These are phyloP conservation scores for Vickermania ingenoplastis DNA, from an alignment of 208 protist genomes.

Conservation along the genomic window DNA sequence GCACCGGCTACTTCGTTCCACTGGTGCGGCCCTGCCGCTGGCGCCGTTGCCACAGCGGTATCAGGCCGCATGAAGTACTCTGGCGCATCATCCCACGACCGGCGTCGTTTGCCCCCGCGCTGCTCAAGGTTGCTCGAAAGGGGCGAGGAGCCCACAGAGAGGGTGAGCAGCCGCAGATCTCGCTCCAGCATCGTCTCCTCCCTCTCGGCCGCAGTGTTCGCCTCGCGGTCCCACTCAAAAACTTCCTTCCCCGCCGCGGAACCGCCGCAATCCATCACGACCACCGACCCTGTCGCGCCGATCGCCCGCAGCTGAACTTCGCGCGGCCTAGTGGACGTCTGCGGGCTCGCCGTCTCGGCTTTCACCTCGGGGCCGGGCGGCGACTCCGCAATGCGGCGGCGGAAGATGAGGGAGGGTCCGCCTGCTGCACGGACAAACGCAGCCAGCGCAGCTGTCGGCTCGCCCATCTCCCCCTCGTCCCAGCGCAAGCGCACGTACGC, in stretches of 20 bases:
- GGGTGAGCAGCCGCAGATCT: background rate
- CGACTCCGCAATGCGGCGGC: background rate
- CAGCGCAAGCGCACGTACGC: constrained; percentile 20
- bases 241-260: background rate
- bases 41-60: background rate
- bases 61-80: background rate
- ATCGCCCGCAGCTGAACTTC: background rate
- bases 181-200: background rate
- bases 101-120: background rate
- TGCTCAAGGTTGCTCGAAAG: background rate
- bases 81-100: background rate
- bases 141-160: background rate
- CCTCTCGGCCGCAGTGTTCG: background rate
- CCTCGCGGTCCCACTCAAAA: background rate
- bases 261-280: background rate
- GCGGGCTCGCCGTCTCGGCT: background rate
- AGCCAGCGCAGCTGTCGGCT: background rate
- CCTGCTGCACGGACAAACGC: background rate
- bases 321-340: background rate
- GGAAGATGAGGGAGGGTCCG: background rate
- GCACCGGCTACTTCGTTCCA: background rate
- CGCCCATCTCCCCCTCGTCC: constrained; percentile 19
- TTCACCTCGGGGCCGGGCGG: background rate
- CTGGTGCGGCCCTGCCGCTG: background rate
- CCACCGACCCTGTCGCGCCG: background rate